phyloP scores from a whole-genome alignment of 2,329 filamentous ascomycete genomes.

The Sarocladiaceae sp. region DNA sequence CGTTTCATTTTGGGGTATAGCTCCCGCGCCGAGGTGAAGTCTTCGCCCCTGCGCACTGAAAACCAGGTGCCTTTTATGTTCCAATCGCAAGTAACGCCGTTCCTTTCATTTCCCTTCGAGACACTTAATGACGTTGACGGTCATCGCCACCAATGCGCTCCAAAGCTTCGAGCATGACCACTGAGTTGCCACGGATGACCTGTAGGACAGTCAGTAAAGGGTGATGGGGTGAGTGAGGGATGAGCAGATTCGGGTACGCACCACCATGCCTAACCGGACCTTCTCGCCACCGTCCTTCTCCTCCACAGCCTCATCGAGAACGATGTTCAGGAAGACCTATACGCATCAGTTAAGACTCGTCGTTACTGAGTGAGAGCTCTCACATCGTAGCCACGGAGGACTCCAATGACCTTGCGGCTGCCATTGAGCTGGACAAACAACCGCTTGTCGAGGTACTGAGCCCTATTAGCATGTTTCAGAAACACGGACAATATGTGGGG shows the following conservation, averaged over 20 bases:
- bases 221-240: background rate
- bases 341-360: background rate
- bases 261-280: slow-evolving; percentile 86
- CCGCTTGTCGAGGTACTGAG: slow-evolving; percentile 96
- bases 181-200: slow-evolving; percentile 96
- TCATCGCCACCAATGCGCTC: slow-evolving; percentile 64
- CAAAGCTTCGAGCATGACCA: slow-evolving; percentile 92
- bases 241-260: slow-evolving; percentile 39
- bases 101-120: background rate
- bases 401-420: slow-evolving; percentile 92
- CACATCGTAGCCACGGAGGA: slow-evolving; percentile 95
- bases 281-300: slow-evolving; percentile 92
- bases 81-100: slow-evolving; percentile 7
- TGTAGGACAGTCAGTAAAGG: slow-evolving; percentile 32
- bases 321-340: slow-evolving; percentile 96
- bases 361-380: slow-evolving; percentile 23
- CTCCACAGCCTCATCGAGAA: slow-evolving; percentile 93
- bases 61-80: slow-evolving; percentile 1
- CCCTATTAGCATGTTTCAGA: slow-evolving; percentile 20
- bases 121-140: slow-evolving; percentile 20
- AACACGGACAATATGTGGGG: background rate
- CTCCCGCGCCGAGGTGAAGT: background rate
- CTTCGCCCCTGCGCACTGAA: background rate
- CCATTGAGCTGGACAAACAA: slow-evolving; percentile 97
- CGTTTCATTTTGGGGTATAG: background rate